Base-by-base conservation (phyloP, 169 alveolate species). In the Cryptosporidium andersoni region DNA sequence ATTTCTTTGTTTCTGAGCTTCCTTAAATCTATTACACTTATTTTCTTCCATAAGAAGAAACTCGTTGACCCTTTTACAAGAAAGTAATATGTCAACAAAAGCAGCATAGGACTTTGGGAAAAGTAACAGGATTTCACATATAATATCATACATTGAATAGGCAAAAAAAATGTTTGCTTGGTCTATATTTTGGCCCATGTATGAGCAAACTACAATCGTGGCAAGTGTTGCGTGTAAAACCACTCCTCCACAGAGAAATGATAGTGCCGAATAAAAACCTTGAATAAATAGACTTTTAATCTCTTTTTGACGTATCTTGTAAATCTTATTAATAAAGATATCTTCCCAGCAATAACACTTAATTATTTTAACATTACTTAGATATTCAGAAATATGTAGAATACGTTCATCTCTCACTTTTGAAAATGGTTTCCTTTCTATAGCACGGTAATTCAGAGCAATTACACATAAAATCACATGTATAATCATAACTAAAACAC, bases 341-440 rank as follows among this genome's bases (percentile, higher is more conserved):
- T 43, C 40, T 40, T 88, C 91, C 91, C 91, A 88, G 3, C 80
- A 64, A 53, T 81, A 63, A 2, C 82, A 82, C 11, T 88, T 88
- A 8, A 88, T 81, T 16, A 81, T 62, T 48, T 81, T 65, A 14
- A 81, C 58, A 45, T 25, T 58, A 16, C 56, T 65, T 36, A 88
- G 65, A 42, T 80, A 64, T 60, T 88, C 91, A 4, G 90, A 53
- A 9, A 81, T 64, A 34, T 56, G 51, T 9, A 52, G 64, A 3
- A 88, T 65, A 14, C 91, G 55, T 45, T 56, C 51, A 51, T 88
- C 91, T 49, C 90, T 56, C 3, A 80, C 43, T 42, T 80, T 80
- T 42, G 85, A 74, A 58, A 74, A 74, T n/a, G 60, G 3, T 36
- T 45, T 43, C 25, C 85, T 56, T 60, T 47, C 74, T 45, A 11